Percentiles rank a stretch among this genome's conserved stretches.
Evolutionary conservation across 2,329 filamentous ascomycete species (phyloP).

Genomic region (Neofusicoccum sp.): DNA sequence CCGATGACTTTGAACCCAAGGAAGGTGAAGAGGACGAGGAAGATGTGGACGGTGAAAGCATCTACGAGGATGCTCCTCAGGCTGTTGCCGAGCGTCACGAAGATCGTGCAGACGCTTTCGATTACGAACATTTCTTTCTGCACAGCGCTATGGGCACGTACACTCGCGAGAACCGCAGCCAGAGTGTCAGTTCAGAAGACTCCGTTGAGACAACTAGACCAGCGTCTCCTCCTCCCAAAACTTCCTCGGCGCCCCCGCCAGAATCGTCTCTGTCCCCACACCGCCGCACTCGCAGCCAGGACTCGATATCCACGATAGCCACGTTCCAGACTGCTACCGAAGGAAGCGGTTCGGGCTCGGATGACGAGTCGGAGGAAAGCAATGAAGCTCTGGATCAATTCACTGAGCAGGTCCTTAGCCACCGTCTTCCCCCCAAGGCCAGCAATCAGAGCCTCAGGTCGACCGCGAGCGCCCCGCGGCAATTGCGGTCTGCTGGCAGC

Average conservation of each 20-base stretch:
- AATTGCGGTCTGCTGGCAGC: neutral
- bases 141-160: slow-evolving; percentile 87
- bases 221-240: slow-evolving; percentile 24
- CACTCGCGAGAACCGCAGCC: slow-evolving; percentile 56
- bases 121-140: slow-evolving; percentile 94
- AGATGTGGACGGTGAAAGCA: slow-evolving; percentile 26
- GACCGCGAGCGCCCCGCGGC: neutral
- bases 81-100: slow-evolving; percentile 66
- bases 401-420: slow-evolving; percentile 26
- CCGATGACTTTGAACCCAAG: slow-evolving; percentile 39
- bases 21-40: slow-evolving; percentile 39
- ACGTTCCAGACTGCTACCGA: slow-evolving; percentile 65
- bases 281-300: slow-evolving; percentile 55
- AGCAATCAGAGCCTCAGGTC: slow-evolving; percentile 10
- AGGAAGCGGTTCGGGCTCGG: slow-evolving; percentile 36
- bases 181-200: slow-evolving; percentile 53
- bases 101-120: slow-evolving; percentile 90
- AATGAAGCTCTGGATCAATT: slow-evolving; percentile 45
- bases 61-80: slow-evolving; percentile 15
- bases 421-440: neutral
- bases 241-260: slow-evolving; percentile 26
- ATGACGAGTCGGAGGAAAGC: slow-evolving; percentile 33
- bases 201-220: slow-evolving; percentile 53
- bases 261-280: slow-evolving; percentile 37
- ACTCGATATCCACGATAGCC: slow-evolving; percentile 60